Evolutionary conservation across 2,329 filamentous ascomycete species (phyloP).

Genomic region (Rutstroemia sp.): DNA sequence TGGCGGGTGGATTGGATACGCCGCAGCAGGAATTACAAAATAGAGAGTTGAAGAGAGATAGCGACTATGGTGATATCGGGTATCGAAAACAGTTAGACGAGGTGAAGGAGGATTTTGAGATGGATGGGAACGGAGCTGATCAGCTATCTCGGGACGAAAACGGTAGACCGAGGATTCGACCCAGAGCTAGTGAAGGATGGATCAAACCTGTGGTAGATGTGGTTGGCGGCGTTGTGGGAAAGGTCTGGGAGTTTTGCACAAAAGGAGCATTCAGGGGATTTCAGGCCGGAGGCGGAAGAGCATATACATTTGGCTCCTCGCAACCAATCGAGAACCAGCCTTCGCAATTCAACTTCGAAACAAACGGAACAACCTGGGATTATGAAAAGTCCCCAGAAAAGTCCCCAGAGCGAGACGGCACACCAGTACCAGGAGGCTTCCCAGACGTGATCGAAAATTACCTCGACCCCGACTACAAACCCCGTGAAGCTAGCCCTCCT

Average conservation of each 20-base stretch:
- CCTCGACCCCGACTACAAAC: constrained; percentile 29
- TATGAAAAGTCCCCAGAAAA: constrained; percentile 14
- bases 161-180: background rate
- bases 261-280: constrained; percentile 70
- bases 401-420: background rate
- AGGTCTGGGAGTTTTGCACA: constrained; percentile 74
- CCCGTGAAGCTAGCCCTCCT: constrained; percentile 31
- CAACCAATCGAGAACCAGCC: too few species aligned
- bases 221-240: constrained; percentile 62
- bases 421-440: background rate
- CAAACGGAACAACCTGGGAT: constrained; percentile 17
- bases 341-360: background rate
- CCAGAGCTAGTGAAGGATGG: constrained; percentile 5
- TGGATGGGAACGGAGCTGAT: background rate
- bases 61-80: constrained; percentile 34
- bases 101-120: constrained; percentile 2
- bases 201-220: constrained; percentile 39
- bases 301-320: constrained; percentile 39
- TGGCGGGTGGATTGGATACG: constrained; percentile 43
- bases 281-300: constrained; percentile 72
- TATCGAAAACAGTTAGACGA: constrained; percentile 28
- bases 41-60: constrained; percentile 10
- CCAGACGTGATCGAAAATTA: constrained; percentile 25
- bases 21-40: constrained; percentile 30
- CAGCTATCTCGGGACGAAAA: constrained; percentile 9